Conservation (phyloP, 1,284 basidiomycete species). For the Fomitopsis betulina region DNA sequence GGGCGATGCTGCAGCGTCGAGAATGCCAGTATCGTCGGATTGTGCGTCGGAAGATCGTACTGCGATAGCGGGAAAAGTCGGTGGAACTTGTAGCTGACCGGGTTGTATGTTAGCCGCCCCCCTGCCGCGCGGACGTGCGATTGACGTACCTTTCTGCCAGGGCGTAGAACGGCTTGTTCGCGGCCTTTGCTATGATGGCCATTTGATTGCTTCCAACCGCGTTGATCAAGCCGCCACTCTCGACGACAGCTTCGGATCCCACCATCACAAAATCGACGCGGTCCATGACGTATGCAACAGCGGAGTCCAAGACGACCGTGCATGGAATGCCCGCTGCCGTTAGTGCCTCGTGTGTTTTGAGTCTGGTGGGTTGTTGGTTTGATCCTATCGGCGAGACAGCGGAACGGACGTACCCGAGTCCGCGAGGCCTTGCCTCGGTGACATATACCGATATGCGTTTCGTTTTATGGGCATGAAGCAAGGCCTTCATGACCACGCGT, state of each 20-base stretch:
- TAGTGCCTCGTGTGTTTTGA: constrained; percentile 85
- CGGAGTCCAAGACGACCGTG: constrained; percentile 93
- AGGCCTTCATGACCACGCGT: constrained; percentile 90
- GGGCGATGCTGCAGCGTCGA: constrained; percentile 31
- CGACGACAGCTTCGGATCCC: constrained; percentile 96
- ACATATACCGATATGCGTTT: constrained; percentile 98
- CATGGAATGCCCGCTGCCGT: constrained; percentile 88
- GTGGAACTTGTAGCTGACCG: constrained; percentile 87
- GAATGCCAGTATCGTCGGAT: constrained; percentile 66
- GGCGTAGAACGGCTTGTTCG: constrained; percentile 95
- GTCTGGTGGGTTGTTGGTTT: constrained; percentile 37
- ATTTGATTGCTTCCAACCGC: constrained; percentile 95
- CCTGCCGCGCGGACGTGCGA: constrained; percentile 12
- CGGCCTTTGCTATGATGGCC: constrained; percentile 92
- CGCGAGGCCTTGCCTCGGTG: constrained; percentile 88
- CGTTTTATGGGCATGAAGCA: constrained; percentile 83
- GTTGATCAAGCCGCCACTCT: constrained; percentile 87
- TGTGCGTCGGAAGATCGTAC: constrained; percentile 90
- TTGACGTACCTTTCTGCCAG: constrained; percentile 80
- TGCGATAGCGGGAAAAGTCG: constrained; percentile 95
- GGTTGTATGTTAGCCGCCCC: constrained; percentile 19
- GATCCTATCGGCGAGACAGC: constrained; percentile 2
- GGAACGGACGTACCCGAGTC: constrained; percentile 58
- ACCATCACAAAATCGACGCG: constrained; percentile 90
- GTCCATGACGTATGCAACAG: constrained; percentile 96